Evolutionary conservation across 345 rosid genomes (phyloP), one percentile per base, ranked within the genome.

Genomic region (Eucalyptus guilfoylei): DNA sequence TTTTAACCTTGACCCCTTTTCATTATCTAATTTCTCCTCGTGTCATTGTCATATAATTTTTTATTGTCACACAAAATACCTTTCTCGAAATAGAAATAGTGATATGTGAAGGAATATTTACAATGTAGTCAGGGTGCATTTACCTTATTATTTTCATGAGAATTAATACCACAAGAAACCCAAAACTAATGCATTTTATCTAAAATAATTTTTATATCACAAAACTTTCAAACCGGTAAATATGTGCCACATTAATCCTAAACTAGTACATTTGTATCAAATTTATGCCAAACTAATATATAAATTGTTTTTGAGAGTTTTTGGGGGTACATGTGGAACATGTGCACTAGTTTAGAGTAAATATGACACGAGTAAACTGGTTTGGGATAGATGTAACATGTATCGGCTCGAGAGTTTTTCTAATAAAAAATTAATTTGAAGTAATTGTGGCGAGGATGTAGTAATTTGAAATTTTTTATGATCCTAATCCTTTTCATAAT

Each of bases 261-360:
- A 69, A 69, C 2, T 69, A 69, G 37, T 34, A 32, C 11, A 32
- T 17, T 5, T 32, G 7, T 34, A 10, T 16, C 13, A 0, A 69
- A 17, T 52, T 52, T 32, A 34, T 69, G 4, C 3, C 23, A 34
- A 69, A 32, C 42, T 17, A 34, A 2, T 34, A 17, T 1, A 17
- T 32, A 52, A 19, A 19, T 21, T 52, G 1, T 52, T 52, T 8
- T 9, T 67, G 37, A 67, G 21, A 67, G 34, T n/a, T n/a, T 64
- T 8, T 67, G 6, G 11, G 40, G 23, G 4, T 60, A 6, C 7
- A 28, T 12, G 69, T 13, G 32, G 15, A 3, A 60, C 8, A 11
- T 28, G 15, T 28, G 2, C 1, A 6, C 0, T 60, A 0, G 11
- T 67, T 15, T 67, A 1, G 0, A 34, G 21, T 34, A 69, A 67